phyloP scores from a whole-genome alignment of 2,329 filamentous ascomycete species.

The Colletotrichum melonis region DNA sequence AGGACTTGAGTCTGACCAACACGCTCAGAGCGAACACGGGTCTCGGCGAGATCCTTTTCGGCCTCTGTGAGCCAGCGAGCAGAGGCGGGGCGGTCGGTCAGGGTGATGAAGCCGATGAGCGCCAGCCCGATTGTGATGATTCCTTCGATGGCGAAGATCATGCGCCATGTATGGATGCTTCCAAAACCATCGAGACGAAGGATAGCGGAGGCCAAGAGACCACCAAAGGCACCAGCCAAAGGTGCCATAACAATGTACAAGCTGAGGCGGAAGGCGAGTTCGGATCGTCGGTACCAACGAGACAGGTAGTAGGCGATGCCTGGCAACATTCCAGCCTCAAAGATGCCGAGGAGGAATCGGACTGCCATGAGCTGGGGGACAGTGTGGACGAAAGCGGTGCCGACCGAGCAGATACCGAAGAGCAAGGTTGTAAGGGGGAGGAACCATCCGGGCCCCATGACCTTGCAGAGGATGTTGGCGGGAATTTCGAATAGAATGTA shows the following conservation, averaged over 20 bases:
- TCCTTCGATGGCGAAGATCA: constrained; percentile 80
- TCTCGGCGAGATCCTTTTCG: constrained; percentile 72
- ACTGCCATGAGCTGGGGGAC: constrained; percentile 62
- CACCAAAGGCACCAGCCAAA: constrained; percentile 75
- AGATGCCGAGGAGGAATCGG: constrained; percentile 69
- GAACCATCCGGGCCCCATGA: constrained; percentile 73
- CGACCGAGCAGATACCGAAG: constrained; percentile 70
- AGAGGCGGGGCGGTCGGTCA: constrained; percentile 74
- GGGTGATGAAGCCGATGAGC: constrained; percentile 68
- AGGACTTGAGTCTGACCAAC: constrained; percentile 69
- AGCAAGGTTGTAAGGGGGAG: constrained; percentile 66
- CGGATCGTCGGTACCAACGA: constrained; percentile 71
- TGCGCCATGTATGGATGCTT: constrained; percentile 68
- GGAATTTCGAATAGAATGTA: constrained; percentile 77
- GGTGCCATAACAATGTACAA: constrained; percentile 75
- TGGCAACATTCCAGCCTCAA: constrained; percentile 74
- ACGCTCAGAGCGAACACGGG: constrained; percentile 69
- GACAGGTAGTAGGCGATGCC: constrained; percentile 75
- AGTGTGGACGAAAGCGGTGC: constrained; percentile 69
- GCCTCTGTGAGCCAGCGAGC: constrained; percentile 72
- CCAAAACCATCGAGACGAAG: constrained; percentile 69
- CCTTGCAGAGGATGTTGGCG: constrained; percentile 71
- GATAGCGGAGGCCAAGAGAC: constrained; percentile 71
- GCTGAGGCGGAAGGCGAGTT: constrained; percentile 71
- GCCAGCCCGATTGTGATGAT: constrained; percentile 66